Base-by-base conservation (phyloP, 805 yeast species). In the Yamadazyma kitorensis region DNA sequence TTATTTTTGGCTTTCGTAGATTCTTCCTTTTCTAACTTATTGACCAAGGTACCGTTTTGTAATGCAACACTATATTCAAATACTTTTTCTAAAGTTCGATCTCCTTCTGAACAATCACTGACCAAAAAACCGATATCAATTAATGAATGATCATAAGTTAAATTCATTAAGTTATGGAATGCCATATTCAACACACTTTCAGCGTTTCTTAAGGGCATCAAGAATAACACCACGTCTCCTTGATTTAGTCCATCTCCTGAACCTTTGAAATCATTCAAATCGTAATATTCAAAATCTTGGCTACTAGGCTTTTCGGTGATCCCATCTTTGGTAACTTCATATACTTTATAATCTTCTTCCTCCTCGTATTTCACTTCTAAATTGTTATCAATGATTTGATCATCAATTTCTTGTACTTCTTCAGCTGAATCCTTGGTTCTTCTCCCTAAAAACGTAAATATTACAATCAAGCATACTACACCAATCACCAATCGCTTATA, bases 71-170 rank as follows among this genome's bases (percentile, higher is more conserved):
- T 69, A 51, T 76, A 82, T 30, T 81, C 80, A 42, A 79, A 70
- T 12, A 83, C 68, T 1, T 80, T 72, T 39, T 80, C 82, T 44
- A 82, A 56, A 1, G 93, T 84, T 17, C 65, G 65, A 49, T 84
- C 93, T 17, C 61, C 65, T n/a, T 68, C 68, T 1, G 88, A 77
- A 50, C 93, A 84, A 59, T 85, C 95, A 41, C 86, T 78, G 3
- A 85, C 89, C 50, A 85, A 64, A 50, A 85, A 85, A 12, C 88
- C 89, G 40, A 85, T 67, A 59, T 86, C 95, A 34, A 86, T 81
- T 43, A 85, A 61, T 16, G 75, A 71, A 54, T 87, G 96, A 36
- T 85, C 87, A 54, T 86, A 86, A 1, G 94, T 85, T 59, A 86
- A 64, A 56, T 86, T 86, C 91, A 83, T 84, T 59, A 86, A 63